A percentile compares a stretch with the other conserved stretches of the same genome.
These are phyloP conservation scores for Citrus mangshanensis DNA, from an alignment of 345 rosid genomes.

Conservation along the genomic window DNA sequence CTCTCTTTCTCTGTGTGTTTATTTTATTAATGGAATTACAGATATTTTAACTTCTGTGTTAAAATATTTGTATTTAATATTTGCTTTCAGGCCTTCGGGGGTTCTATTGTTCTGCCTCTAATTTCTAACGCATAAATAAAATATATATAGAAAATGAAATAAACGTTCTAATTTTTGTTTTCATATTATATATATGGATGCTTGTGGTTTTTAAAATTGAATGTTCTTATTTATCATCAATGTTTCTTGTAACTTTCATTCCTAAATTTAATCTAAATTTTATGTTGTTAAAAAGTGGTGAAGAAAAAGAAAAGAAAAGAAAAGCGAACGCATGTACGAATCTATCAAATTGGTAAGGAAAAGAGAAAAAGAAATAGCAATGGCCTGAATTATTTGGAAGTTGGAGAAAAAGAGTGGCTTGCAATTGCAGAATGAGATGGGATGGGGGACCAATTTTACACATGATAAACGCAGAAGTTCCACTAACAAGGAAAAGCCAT, in stretches of 20 bases:
- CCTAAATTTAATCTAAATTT: background rate
- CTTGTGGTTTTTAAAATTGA: background rate
- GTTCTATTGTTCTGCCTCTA: background rate
- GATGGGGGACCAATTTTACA: background rate
- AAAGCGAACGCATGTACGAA: too few relatives aligned
- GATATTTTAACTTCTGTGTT: constrained; percentile 5
- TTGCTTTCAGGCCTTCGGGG: background rate
- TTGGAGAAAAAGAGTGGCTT: background rate
- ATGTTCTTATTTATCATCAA: background rate
- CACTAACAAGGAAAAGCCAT: background rate
- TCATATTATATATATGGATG: background rate
- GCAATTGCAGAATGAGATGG: background rate
- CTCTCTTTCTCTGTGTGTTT: too few relatives aligned
- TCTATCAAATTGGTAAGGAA: background rate
- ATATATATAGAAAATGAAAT: background rate
- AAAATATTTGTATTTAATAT: background rate
- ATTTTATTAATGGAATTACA: background rate
- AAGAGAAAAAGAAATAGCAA: background rate
- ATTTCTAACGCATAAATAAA: background rate
- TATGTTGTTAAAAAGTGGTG: background rate
- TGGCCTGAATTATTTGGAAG: background rate
- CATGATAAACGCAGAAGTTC: background rate
- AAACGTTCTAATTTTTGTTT: background rate
- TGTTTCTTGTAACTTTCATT: background rate
- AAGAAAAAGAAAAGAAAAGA: too few relatives aligned